Evolutionary conservation across 73 alveolate species (phyloP).

Genomic region (Paramecium caudatum): DNA sequence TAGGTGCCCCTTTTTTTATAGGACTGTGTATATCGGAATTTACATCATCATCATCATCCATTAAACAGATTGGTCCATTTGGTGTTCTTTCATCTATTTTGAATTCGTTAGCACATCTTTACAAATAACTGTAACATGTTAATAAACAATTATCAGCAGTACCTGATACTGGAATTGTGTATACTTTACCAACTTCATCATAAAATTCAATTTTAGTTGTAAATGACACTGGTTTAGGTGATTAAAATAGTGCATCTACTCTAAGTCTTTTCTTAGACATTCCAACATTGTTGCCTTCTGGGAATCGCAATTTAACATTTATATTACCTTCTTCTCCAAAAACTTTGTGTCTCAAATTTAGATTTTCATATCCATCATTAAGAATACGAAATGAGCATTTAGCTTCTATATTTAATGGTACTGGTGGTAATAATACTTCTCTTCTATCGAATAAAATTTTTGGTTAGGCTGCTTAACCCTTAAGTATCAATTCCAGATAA

Average conservation of each 20-base stretch:
- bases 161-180: conserved; percentile 95
- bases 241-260: conserved; percentile 94
- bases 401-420: conserved; percentile 96
- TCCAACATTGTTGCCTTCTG: conserved; percentile 90
- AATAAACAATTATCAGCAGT: conserved; percentile 97
- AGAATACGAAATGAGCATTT: conserved; percentile 90
- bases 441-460: conserved; percentile 97
- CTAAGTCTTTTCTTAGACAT: conserved; percentile 88
- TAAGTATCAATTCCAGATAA: conserved; percentile 87
- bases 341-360: conserved; percentile 93
- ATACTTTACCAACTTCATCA: conserved; percentile 97
- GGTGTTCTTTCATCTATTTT: conserved; percentile 87
- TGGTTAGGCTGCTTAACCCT: conserved; percentile 98
- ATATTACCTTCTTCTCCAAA: conserved; percentile 90
- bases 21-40: conserved; percentile 86
- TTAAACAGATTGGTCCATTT: conserved; percentile 87
- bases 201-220: conserved; percentile 96
- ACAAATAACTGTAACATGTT: conserved; percentile 92
- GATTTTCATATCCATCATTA: conserved; percentile 98
- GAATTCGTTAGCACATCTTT: conserved; percentile 89
- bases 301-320: conserved; percentile 87
- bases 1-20: conserved; percentile 77
- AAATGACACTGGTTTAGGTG: conserved; percentile 94
- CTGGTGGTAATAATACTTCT: conserved; percentile 96
- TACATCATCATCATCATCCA: conserved; percentile 85